Conservation (phyloP, 2,329 filamentous ascomycete species). For the Aureobasidium uvarum region DNA sequence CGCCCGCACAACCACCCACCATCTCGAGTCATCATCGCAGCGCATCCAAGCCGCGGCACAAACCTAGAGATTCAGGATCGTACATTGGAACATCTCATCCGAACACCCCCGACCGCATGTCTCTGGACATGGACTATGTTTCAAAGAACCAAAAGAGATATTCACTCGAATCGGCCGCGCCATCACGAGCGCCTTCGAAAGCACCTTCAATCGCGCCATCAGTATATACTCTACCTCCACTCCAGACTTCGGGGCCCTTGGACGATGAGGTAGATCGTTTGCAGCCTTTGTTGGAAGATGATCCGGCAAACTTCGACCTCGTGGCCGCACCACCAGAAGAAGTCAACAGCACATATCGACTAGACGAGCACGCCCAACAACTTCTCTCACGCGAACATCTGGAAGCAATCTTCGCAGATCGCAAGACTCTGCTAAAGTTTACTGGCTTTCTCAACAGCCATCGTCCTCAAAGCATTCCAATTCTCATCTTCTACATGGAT, state of each 20-base stretch:
- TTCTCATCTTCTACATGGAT: slow-evolving; percentile 70
- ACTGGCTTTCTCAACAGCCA: slow-evolving; percentile 62
- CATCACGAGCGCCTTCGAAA: background rate
- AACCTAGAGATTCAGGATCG: slow-evolving; percentile 12
- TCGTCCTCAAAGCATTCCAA: slow-evolving; percentile 61
- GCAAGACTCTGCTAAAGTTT: slow-evolving; percentile 62
- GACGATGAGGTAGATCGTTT: slow-evolving; percentile 46
- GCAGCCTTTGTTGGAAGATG: slow-evolving; percentile 53
- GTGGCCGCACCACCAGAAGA: slow-evolving; percentile 43
- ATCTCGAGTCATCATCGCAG: background rate
- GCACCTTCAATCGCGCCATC: background rate
- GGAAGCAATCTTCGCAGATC: slow-evolving; percentile 62
- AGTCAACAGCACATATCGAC: slow-evolving; percentile 47
- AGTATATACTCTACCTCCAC: slow-evolving; percentile 37
- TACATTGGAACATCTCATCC: slow-evolving; percentile 3
- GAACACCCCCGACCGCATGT: background rate
- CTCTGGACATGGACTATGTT: slow-evolving; percentile 3
- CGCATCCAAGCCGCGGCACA: background rate
- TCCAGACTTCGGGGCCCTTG: slow-evolving; percentile 45
- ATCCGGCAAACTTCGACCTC: slow-evolving; percentile 56
- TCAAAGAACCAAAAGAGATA: background rate
- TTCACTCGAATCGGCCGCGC: background rate
- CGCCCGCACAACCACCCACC: background rate
- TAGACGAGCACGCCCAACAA: slow-evolving; percentile 64
- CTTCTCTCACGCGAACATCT: slow-evolving; percentile 67